These are phyloP conservation scores for Yamadazyma membranifaciens DNA, from an alignment of 1,139 yeast genomes.

Conservation along the genomic window DNA sequence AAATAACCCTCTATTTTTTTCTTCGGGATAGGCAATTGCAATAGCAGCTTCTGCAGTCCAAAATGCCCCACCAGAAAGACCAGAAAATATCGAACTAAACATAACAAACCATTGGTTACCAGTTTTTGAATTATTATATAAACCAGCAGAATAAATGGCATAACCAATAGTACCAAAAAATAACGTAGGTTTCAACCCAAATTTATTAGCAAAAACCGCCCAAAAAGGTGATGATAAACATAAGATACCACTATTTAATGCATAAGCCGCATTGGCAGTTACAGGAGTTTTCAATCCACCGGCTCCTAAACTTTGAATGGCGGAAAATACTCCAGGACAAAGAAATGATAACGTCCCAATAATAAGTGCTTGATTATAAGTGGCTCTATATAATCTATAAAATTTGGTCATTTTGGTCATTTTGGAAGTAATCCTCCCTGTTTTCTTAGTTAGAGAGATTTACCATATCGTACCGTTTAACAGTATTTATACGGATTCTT, in stretches of 20 bases:
- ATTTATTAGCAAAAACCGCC: conserved; percentile 15
- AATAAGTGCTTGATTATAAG: background rate
- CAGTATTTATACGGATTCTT: too few species aligned
- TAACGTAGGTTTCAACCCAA: conserved; percentile 13
- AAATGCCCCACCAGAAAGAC: conserved; percentile 19
- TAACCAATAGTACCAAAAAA: conserved; percentile 21
- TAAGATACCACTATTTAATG: conserved; percentile 15
- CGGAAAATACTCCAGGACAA: background rate
- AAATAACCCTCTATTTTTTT: conserved; percentile 18
- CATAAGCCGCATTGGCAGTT: conserved; percentile 11
- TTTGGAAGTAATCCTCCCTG: too few species aligned
- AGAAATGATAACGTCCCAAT: background rate
- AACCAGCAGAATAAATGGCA: conserved; percentile 22
- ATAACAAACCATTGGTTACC: conserved; percentile 21
- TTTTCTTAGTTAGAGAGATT: too few species aligned
- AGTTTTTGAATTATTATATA: conserved; percentile 19
- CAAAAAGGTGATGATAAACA: conserved; percentile 15
- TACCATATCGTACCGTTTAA: too few species aligned
- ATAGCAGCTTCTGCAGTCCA: conserved; percentile 20
- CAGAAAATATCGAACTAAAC: conserved; percentile 20
- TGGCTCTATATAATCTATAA: background rate
- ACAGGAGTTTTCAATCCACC: background rate
- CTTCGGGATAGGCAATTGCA: conserved; percentile 20
- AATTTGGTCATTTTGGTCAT: background rate
- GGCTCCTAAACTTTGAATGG: conserved; percentile 1